These are phyloP conservation scores for Pythium plurisporium DNA, from an alignment of 352 stramenopile species.

Conservation along the genomic window DNA sequence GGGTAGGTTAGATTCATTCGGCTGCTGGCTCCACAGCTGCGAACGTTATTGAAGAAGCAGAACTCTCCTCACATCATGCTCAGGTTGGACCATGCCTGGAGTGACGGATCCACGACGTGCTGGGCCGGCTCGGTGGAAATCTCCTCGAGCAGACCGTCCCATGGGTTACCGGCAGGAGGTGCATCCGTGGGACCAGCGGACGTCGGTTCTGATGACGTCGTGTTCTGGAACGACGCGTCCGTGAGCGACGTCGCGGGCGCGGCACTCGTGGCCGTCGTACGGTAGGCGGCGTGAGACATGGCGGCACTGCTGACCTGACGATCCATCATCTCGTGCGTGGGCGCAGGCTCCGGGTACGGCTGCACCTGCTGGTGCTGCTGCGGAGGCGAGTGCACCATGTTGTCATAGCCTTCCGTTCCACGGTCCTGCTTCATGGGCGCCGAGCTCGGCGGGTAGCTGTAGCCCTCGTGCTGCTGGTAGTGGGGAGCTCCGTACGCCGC, in stretches of 20 bases:
- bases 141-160: conserved; percentile 75
- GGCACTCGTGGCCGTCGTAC: conserved; percentile 8
- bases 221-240: neutral
- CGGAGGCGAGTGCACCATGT: conserved; percentile 8
- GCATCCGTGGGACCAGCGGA: neutral
- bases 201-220: conserved; percentile 6
- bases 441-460: conserved; percentile 11
- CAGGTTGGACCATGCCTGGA: conserved; percentile 72
- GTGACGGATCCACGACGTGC: conserved; percentile 41
- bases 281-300: conserved; percentile 13
- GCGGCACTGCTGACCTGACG: neutral
- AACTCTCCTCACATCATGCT: conserved; percentile 56
- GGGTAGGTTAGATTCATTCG: neutral
- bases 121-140: conserved; percentile 43
- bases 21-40: conserved; percentile 2
- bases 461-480: conserved; percentile 10
- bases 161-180: conserved; percentile 25
- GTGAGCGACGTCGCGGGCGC: conserved; percentile 1
- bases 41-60: neutral
- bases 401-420: neutral
- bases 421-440: conserved; percentile 1
- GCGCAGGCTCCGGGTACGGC: conserved; percentile 16
- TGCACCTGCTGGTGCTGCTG: conserved; percentile 20
- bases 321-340: conserved; percentile 14
- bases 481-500: conserved; percentile 4